Evolutionary conservation across 2,329 filamentous ascomycete species (phyloP).

Genomic region (Fonsecaea pedrosoi): DNA sequence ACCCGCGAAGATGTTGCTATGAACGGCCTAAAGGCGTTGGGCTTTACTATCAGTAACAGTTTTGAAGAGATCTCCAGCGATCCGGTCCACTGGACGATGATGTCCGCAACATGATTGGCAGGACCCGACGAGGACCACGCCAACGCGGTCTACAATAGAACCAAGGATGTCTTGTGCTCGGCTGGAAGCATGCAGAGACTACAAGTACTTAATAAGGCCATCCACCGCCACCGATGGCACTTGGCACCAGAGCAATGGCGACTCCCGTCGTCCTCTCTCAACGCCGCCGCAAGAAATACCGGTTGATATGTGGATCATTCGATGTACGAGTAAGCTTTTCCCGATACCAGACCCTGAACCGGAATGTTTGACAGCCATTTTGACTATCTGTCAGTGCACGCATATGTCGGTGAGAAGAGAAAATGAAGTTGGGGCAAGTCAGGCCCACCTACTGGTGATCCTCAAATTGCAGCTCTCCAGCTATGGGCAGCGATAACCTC

Average conservation of each 20-base stretch:
- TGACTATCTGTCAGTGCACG: neutral
- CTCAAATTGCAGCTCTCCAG: neutral
- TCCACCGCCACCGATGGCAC: neutral
- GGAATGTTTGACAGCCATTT: neutral
- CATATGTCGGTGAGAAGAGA: neutral
- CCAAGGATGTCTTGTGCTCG: neutral
- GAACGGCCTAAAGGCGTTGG: constrained; percentile 78
- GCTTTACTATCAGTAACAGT: constrained; percentile 77
- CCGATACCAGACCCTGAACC: neutral
- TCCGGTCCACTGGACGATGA: constrained; percentile 66
- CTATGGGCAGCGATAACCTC: neutral
- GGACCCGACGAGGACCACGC: neutral
- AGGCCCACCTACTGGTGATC: neutral
- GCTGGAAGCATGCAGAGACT: neutral
- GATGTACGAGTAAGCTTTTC: constrained; percentile 2
- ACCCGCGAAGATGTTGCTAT: constrained; percentile 74
- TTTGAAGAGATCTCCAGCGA: constrained; percentile 82
- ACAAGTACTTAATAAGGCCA: neutral
- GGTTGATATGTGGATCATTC: neutral
- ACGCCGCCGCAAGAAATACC: neutral
- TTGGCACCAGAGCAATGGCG: neutral
- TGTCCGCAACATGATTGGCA: constrained; percentile 40
- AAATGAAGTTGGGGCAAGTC: neutral
- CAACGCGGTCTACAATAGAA: neutral
- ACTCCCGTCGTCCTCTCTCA: neutral